These are phyloP conservation scores for Tricharina praecox DNA, from an alignment of 495 filamentous ascomycete genomes.

Conservation along the genomic window DNA sequence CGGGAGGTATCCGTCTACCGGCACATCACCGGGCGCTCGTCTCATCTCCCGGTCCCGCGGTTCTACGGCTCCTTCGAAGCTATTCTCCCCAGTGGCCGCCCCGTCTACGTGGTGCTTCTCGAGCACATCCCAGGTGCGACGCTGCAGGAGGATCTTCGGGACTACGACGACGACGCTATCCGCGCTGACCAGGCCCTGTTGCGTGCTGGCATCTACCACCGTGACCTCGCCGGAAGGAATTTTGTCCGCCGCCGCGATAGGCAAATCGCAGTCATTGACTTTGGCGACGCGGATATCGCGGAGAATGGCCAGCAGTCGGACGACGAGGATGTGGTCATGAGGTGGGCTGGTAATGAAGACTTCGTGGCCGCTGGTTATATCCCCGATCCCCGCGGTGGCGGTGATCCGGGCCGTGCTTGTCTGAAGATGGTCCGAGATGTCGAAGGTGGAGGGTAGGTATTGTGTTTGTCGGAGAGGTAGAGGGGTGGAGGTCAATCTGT, in stretches of 20 bases:
- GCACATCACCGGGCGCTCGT: background rate
- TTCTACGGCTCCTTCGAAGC: background rate
- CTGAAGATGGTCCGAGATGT: too few relatives aligned
- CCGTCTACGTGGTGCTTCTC: background rate
- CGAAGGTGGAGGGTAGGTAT: too few relatives aligned
- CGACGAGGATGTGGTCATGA: background rate
- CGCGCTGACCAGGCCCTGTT: background rate
- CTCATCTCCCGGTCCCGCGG: background rate
- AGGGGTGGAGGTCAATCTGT: too few relatives aligned
- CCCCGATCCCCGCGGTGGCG: too few relatives aligned
- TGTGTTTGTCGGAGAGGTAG: too few relatives aligned
- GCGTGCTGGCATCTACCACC: background rate
- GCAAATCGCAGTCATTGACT: background rate
- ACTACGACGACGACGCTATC: background rate
- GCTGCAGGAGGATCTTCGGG: background rate
- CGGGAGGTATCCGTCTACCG: background rate
- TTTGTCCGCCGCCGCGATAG: background rate
- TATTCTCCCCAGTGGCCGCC: background rate
- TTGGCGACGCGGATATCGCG: background rate
- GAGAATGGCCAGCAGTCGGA: background rate
- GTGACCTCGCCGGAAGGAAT: background rate
- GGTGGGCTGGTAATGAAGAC: background rate
- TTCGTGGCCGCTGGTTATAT: too few relatives aligned
- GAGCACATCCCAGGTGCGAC: background rate
- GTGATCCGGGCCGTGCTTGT: too few relatives aligned